These are phyloP conservation scores for Cladobotryum protrusum DNA, from an alignment of 2,329 filamentous ascomycete species.

Conservation along the genomic window DNA sequence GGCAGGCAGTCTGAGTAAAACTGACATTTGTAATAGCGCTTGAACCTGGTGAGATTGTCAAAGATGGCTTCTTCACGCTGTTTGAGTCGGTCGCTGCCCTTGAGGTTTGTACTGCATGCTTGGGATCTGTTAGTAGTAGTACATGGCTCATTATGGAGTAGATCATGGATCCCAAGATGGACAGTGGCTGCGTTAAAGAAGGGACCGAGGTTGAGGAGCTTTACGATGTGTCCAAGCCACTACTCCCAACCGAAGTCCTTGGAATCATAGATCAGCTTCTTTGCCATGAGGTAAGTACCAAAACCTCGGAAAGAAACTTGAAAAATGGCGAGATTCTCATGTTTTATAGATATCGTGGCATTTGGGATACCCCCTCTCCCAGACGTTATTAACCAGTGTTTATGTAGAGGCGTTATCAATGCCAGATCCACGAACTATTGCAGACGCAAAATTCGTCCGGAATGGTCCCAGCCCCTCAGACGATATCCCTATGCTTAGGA, in stretches of 20 bases:
- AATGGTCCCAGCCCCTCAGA: constrained; percentile 23
- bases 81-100: constrained; percentile 89
- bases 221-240: constrained; percentile 63
- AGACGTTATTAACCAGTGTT: constrained; percentile 87
- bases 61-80: constrained; percentile 89
- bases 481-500: constrained; percentile 46
- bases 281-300: constrained; percentile 67
- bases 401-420: constrained; percentile 81
- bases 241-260: constrained; percentile 73
- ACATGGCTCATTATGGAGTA: constrained; percentile 31
- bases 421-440: constrained; percentile 57
- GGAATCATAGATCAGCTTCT: constrained; percentile 93
- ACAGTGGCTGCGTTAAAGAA: constrained; percentile 76
- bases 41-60: constrained; percentile 74
- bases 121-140: background rate
- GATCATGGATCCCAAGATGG: constrained; percentile 99
- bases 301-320: background rate
- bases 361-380: constrained; percentile 87
- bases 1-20: background rate
- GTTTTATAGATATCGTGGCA: constrained; percentile 81
- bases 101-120: constrained; percentile 45
- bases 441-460: constrained; percentile 58
- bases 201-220: constrained; percentile 78
- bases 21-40: constrained; percentile 49
- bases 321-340: constrained; percentile 1